Evolutionary conservation across 2,329 filamentous ascomycete genomes (phyloP).

Genomic region (Pseudocercospora ulei): DNA sequence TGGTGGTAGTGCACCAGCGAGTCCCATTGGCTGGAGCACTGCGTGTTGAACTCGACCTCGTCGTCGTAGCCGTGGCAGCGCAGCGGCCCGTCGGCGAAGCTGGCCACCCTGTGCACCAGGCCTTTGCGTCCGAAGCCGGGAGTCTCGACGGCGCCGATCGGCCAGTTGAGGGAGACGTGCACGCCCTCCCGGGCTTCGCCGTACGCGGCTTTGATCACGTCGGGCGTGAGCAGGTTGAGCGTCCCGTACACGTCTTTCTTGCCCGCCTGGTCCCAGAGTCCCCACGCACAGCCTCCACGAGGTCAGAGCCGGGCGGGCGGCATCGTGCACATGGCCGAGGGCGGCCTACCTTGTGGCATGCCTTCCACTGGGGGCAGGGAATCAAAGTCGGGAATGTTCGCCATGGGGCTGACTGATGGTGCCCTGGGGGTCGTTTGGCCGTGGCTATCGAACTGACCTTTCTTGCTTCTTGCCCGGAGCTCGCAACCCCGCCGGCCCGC

Average conservation of each 20-base stretch:
- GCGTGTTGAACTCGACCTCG: slow-evolving; percentile 42
- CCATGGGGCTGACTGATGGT: slow-evolving; percentile 19
- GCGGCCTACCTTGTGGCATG: slow-evolving; percentile 35
- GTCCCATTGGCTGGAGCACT: slow-evolving; percentile 42
- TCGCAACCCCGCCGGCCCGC: no score
- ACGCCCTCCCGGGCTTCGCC: slow-evolving; percentile 38
- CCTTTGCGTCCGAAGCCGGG: slow-evolving; percentile 33
- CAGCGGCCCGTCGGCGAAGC: slow-evolving; percentile 33
- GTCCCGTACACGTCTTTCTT: slow-evolving; percentile 39
- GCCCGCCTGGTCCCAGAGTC: slow-evolving; percentile 40
- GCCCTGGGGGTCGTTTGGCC: no score
- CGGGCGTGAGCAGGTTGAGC: slow-evolving; percentile 41
- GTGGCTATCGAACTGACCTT: slow-evolving; percentile 11
- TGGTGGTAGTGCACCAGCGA: slow-evolving; percentile 38
- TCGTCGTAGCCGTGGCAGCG: slow-evolving; percentile 38
- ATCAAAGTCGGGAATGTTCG: slow-evolving; percentile 36
- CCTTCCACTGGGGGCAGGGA: slow-evolving; percentile 36
- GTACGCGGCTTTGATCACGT: slow-evolving; percentile 38
- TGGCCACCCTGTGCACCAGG: slow-evolving; percentile 33
- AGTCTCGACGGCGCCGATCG: slow-evolving; percentile 32
- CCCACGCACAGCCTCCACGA: slow-evolving; percentile 35
- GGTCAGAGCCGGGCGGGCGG: slow-evolving; percentile 10
- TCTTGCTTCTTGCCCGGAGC: slow-evolving; percentile 1
- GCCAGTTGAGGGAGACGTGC: slow-evolving; percentile 39
- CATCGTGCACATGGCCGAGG: not conserved